Evolutionary conservation across 208 protist genomes (phyloP).

Genomic region (Trypanosoma caninum): DNA sequence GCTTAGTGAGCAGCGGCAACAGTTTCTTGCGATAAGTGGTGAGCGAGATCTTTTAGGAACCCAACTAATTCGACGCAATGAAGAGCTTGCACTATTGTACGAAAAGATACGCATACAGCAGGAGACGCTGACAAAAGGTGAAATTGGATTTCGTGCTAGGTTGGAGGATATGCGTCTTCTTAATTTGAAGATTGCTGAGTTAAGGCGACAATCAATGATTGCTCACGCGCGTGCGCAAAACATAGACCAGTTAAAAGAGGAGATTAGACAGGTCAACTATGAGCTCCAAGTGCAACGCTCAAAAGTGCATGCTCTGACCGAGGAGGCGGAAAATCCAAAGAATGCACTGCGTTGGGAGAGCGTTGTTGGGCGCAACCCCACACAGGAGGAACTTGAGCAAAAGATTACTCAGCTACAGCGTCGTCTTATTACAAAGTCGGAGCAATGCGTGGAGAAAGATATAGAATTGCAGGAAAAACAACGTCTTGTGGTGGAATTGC

Average conservation of each 20-base stretch:
- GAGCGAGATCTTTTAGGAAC: constrained; percentile 95
- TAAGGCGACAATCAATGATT: constrained; percentile 78
- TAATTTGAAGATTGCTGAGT: constrained; percentile 75
- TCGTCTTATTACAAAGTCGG: constrained; percentile 96
- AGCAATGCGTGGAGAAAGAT: constrained; percentile 96
- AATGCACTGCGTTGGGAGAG: constrained; percentile 90
- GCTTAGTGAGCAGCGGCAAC: constrained; percentile 86
- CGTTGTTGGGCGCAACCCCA: constrained; percentile 93
- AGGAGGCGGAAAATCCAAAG: constrained; percentile 96
- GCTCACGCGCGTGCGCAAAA: constrained; percentile 90
- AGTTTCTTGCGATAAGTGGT: constrained; percentile 93
- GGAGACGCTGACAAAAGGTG: constrained; percentile 91
- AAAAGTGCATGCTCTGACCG: constrained; percentile 90
- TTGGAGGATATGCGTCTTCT: constrained; percentile 73
- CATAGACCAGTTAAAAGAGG: constrained; percentile 42
- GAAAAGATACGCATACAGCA: constrained; percentile 98
- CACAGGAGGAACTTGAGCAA: constrained; percentile 90
- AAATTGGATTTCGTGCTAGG: constrained; percentile 92
- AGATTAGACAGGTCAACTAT: constrained; percentile 41
- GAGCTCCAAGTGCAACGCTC: constrained; percentile 62
- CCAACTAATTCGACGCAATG: constrained; percentile 97
- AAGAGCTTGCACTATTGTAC: constrained; percentile 97
- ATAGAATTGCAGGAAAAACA: constrained; percentile 95
- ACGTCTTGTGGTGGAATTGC: constrained; percentile 93
- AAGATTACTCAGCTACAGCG: constrained; percentile 96